Conservation (phyloP, 441 rosid genomes). For the Cnidoscolus chayamansa region DNA sequence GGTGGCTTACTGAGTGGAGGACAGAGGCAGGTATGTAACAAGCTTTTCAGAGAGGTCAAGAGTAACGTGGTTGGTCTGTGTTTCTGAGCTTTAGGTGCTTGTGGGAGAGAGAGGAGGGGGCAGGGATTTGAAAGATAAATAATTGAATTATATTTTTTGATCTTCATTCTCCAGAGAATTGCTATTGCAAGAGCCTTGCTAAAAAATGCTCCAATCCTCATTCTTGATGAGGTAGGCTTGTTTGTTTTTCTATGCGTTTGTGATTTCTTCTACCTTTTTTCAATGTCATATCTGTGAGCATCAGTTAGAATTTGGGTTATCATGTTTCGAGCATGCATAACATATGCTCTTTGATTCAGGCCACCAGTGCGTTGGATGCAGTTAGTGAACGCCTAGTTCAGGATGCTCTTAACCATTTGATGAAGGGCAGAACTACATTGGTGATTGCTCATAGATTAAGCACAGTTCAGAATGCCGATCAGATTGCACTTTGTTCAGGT, state of each 20-base stretch:
- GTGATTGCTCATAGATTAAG: slow-evolving; percentile 93
- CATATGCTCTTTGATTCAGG: slow-evolving; percentile 40
- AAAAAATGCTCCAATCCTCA: slow-evolving; percentile 78
- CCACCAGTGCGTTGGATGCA: slow-evolving; percentile 91
- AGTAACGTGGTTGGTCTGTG: neutral
- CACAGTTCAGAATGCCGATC: slow-evolving; percentile 88
- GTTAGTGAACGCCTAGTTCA: slow-evolving; percentile 83
- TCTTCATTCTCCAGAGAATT: slow-evolving; percentile 53
- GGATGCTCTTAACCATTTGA: slow-evolving; percentile 71
- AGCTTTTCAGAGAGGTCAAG: slow-evolving; percentile 2
- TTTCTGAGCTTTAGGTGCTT: slow-evolving; percentile 2
- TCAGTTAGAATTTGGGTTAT: neutral
- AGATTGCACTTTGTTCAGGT: slow-evolving; percentile 72
- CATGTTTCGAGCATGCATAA: slow-evolving; percentile 7
- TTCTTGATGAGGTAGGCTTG: slow-evolving; percentile 74
- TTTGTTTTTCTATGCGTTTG: slow-evolving; percentile 9
- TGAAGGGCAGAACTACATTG: slow-evolving; percentile 85
- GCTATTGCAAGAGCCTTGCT: slow-evolving; percentile 89
- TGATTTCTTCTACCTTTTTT: slow-evolving; percentile 13
- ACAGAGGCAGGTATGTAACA: slow-evolving; percentile 70
- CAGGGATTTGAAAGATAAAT: slow-evolving; percentile 4
- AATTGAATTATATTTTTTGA: slow-evolving; percentile 20
- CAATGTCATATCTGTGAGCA: neutral
- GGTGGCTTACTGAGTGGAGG: slow-evolving; percentile 96
- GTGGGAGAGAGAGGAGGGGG: slow-evolving; percentile 4